These are phyloP conservation scores for Mortierella antarctica DNA, from an alignment of 192 early-diverging fungal species.

Conservation along the genomic window DNA sequence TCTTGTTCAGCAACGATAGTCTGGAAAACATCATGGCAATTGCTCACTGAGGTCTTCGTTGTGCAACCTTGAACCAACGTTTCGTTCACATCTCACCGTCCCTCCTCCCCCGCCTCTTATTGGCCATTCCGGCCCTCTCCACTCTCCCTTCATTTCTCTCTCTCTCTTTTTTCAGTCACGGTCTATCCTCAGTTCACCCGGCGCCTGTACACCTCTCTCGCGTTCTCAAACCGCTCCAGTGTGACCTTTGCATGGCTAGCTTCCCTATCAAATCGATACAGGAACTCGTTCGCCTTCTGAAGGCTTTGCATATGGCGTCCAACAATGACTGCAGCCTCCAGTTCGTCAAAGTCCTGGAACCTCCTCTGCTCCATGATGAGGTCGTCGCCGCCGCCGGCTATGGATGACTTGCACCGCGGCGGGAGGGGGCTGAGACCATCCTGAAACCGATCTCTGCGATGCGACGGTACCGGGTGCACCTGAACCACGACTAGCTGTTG, in stretches of 20 bases:
- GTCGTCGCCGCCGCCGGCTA: neutral
- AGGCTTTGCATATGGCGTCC: slow-evolving; percentile 27
- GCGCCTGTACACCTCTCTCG: slow-evolving; percentile 6
- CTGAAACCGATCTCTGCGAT: too few relatives aligned
- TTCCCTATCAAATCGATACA: slow-evolving; percentile 17
- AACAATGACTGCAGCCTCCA: slow-evolving; percentile 15
- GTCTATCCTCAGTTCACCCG: neutral
- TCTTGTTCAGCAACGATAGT: too few relatives aligned
- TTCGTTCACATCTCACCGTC: neutral
- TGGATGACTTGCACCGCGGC: neutral
- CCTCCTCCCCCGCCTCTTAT: neutral
- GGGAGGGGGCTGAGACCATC: neutral
- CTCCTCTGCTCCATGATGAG: neutral
- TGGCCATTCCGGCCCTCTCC: neutral
- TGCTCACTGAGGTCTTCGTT: too few relatives aligned
- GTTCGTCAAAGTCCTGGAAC: slow-evolving; percentile 11
- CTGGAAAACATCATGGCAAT: too few relatives aligned
- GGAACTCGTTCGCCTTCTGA: slow-evolving; percentile 16
- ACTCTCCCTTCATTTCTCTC: neutral
- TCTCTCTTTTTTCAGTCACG: neutral
- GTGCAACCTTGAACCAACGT: too few relatives aligned
- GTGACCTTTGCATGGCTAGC: neutral
- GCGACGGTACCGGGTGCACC: too few relatives aligned
- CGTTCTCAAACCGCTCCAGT: slow-evolving; percentile 6
- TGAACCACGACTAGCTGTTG: too few relatives aligned